Evolutionary conservation across 2,329 filamentous ascomycete species (phyloP), one percentile per base, ranked within the genome.

Genomic region (Colletotrichum brevisporum): DNA sequence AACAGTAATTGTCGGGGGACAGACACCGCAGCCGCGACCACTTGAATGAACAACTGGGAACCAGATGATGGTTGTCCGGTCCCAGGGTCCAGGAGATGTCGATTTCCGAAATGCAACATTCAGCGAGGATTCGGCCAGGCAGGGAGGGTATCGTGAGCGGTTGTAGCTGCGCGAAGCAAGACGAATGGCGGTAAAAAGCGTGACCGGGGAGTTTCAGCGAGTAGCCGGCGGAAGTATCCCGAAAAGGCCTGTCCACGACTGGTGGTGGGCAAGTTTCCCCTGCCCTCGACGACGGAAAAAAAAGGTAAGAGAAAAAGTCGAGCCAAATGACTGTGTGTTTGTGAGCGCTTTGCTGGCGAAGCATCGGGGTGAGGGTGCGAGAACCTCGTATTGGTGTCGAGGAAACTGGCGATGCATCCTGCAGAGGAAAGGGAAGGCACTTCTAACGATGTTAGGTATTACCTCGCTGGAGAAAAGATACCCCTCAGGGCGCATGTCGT

Each of bases 181-280:
- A 50, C 47, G 24, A 62, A 62, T n/a, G 36, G 36, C 56, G 41
- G 48, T 18, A 53, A 47, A n/a, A 43, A 36, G 59, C 27, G 31
- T 43, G 62, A 50, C 50, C 55, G 48, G 66, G 51, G 55, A 60
- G 62, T 69, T 56, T 60, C 45, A 55, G 31, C 31, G 55, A 66
- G 41, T 21, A 41, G 45, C n/a, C 51, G 39, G 43, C 45, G 48
- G 60, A 67, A 52, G 39, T 57, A 26, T 26, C 41, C 61, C 48
- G 48, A 68, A 51, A 24, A 16, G 54, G 54, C 21, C 26, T 45
- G 26, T 61, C 51, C 41, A 43, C 36, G 31, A 41, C 57, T 50
- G 51, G 51, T 45, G 26, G 53, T 53, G 27, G 24, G 18, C 13
- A 24, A 58, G 54, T 59, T 52, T 6, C 13, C n/a, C 18, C 41